Conservation (phyloP, 2,329 filamentous ascomycete genomes). For the Cordyceps fumosorosea region DNA sequence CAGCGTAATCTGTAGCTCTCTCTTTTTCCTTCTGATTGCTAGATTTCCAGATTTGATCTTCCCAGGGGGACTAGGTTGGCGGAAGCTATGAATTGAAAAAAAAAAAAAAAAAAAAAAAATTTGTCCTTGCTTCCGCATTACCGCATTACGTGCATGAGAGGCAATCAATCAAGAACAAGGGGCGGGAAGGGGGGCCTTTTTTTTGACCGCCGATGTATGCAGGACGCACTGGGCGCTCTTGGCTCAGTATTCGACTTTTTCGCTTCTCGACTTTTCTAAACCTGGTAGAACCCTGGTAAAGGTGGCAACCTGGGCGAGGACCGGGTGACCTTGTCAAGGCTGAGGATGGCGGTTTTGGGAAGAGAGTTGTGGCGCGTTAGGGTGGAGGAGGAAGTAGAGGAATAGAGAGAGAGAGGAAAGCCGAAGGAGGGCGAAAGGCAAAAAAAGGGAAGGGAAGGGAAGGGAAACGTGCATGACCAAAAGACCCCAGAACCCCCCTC, state of each 20-base stretch:
- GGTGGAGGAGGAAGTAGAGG: background rate
- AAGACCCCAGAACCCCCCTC: background rate
- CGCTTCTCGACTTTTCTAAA: background rate
- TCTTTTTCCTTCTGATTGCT: background rate
- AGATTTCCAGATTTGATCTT: background rate
- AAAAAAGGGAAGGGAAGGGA: background rate
- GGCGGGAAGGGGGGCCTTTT: background rate
- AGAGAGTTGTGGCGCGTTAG: background rate
- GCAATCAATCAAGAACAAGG: background rate
- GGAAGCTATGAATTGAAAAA: too few species aligned
- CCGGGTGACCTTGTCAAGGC: background rate
- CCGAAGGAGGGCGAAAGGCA: too few species aligned
- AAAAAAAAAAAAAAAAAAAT: background rate
- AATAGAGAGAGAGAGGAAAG: background rate
- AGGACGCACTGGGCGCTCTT: background rate
- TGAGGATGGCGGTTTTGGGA: background rate
- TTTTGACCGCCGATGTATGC: constrained; percentile 2
- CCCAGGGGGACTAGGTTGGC: background rate
- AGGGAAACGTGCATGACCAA: background rate
- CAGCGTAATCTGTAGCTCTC: background rate
- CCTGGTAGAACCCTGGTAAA: background rate
- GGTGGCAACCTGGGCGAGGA: too few species aligned
- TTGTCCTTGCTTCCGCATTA: background rate
- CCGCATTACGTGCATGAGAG: background rate
- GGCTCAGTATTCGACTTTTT: background rate